Conservation (phyloP, 2,329 filamentous ascomycete genomes). For the Xylaria arbuscula region DNA sequence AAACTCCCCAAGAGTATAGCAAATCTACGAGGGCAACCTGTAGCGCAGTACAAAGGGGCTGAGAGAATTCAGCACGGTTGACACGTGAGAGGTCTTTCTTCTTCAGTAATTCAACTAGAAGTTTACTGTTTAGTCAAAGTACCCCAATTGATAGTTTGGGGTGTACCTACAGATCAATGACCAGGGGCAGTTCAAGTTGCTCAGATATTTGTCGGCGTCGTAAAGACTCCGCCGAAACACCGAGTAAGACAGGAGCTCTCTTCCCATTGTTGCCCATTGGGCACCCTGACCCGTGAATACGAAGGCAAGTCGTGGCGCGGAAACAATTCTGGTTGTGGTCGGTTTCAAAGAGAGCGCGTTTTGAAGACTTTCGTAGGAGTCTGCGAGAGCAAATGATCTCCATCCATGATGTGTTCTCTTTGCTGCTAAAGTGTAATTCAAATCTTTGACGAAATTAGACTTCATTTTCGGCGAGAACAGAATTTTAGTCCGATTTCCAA, state of each 20-base stretch:
- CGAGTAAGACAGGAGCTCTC: slow-evolving; percentile 39
- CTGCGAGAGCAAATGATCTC: slow-evolving; percentile 26
- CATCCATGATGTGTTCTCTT: slow-evolving; percentile 36
- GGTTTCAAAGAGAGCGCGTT: slow-evolving; percentile 22
- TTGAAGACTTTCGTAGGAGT: slow-evolving; percentile 15
- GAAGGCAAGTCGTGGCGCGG: slow-evolving; percentile 38
- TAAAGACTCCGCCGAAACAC: slow-evolving; percentile 30
- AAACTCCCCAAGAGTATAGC: slow-evolving; percentile 48
- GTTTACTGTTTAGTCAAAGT: slow-evolving; percentile 14
- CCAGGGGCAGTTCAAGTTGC: slow-evolving; percentile 24
- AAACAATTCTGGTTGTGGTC: slow-evolving; percentile 13
- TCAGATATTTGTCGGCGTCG: slow-evolving; percentile 29
- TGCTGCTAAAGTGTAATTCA: slow-evolving; percentile 32
- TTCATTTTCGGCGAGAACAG: slow-evolving; percentile 4
- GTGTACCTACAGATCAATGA: slow-evolving; percentile 26
- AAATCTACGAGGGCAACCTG: slow-evolving; percentile 53
- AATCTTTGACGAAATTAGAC: slow-evolving; percentile 15
- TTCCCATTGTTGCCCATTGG: slow-evolving; percentile 58
- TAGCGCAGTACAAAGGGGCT: slow-evolving; percentile 47
- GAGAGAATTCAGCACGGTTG: slow-evolving; percentile 34
- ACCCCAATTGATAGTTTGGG: background rate
- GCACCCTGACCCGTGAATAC: slow-evolving; percentile 61
- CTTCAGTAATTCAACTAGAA: slow-evolving; percentile 33
- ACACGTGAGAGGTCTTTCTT: slow-evolving; percentile 28
- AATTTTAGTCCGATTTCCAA: slow-evolving; percentile 1